Conservation (phyloP, 164 flowering plant genomes). For the Chimonanthus praecox region DNA sequence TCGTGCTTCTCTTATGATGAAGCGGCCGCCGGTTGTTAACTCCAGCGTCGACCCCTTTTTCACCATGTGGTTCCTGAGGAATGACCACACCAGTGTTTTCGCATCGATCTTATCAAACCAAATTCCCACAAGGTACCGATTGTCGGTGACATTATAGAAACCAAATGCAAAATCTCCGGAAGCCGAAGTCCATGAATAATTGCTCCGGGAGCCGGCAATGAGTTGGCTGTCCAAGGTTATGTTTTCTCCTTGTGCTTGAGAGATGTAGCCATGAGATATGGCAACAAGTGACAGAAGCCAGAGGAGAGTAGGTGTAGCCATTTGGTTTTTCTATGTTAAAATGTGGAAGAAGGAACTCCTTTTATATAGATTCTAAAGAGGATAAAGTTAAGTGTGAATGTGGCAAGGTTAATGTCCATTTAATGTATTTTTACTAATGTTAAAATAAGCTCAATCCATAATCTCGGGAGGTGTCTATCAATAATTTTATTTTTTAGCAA, state of each 20-base stretch:
- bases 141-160: conserved; percentile 15
- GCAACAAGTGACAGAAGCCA: not conserved
- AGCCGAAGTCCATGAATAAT: conserved; percentile 24
- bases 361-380: too few relatives aligned
- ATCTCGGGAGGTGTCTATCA: too few relatives aligned
- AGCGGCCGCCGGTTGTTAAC: conserved; percentile 12
- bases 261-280: not conserved
- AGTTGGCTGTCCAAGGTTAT: conserved; percentile 12
- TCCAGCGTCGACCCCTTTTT: conserved; percentile 11
- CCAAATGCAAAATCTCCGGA: conserved; percentile 30
- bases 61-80: conserved; percentile 22
- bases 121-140: conserved; percentile 22
- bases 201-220: conserved; percentile 5
- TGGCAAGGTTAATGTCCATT: too few relatives aligned
- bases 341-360: too few relatives aligned
- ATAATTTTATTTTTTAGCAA: too few relatives aligned
- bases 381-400: too few relatives aligned
- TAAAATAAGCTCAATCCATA: too few relatives aligned
- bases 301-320: too few relatives aligned
- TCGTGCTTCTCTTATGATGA: conserved; percentile 9
- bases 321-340: too few relatives aligned
- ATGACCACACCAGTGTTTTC: conserved; percentile 28
- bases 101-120: conserved; percentile 28
- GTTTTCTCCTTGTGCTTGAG: not conserved
- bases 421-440: too few relatives aligned